These are phyloP conservation scores for Seiridium unicorne DNA, from an alignment of 2,329 filamentous ascomycete genomes.

Conservation along the genomic window DNA sequence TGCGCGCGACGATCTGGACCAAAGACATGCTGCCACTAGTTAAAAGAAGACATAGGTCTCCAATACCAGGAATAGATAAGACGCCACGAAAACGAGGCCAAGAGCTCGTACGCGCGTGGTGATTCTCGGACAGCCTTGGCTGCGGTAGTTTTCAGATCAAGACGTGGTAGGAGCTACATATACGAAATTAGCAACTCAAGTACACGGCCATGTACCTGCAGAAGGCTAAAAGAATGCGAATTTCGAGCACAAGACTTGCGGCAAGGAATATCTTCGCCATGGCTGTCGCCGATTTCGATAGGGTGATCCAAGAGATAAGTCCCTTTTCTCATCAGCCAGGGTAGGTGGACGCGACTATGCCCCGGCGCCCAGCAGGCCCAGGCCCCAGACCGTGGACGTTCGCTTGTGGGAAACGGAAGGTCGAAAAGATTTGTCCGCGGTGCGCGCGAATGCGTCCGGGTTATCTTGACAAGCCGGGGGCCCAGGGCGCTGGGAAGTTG, in stretches of 20 bases:
- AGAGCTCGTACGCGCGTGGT: not conserved
- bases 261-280: conserved; percentile 2
- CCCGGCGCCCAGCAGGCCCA: not conserved
- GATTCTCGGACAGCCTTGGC: not conserved
- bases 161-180: too few species aligned
- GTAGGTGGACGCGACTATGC: not conserved
- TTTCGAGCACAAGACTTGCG: not conserved
- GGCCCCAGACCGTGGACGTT: not conserved
- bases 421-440: not conserved
- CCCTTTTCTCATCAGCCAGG: not conserved
- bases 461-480: not conserved
- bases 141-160: too few species aligned
- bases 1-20: conserved; percentile 9
- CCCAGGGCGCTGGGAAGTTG: not conserved
- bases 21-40: conserved; percentile 14
- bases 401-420: not conserved
- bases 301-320: not conserved
- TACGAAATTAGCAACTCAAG: too few species aligned
- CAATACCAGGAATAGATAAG: conserved; percentile 19
- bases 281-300: not conserved
- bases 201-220: not conserved
- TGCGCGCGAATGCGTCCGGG: not conserved
- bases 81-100: conserved; percentile 16
- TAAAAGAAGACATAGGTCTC: conserved; percentile 14
- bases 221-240: not conserved